These are phyloP conservation scores for Aurifilum marmelostoma DNA, from an alignment of 2,329 filamentous ascomycete genomes.

Conservation along the genomic window DNA sequence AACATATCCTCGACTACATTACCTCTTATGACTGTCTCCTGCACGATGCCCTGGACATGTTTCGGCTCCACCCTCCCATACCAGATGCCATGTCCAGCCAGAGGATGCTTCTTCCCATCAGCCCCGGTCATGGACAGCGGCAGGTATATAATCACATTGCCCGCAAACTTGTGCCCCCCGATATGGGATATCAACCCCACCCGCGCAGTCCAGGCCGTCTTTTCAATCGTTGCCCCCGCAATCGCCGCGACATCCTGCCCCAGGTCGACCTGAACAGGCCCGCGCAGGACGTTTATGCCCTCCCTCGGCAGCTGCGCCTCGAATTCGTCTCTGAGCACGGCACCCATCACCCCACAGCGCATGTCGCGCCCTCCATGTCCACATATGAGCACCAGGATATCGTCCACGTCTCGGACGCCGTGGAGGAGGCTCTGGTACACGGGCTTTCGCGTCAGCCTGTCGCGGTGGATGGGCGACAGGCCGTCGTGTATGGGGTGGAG, in stretches of 20 bases:
- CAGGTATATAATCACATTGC: slow-evolving; percentile 81
- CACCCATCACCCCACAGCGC: slow-evolving; percentile 81
- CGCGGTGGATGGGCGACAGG: slow-evolving; percentile 61
- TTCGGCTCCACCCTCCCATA: slow-evolving; percentile 77
- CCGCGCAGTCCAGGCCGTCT: slow-evolving; percentile 48
- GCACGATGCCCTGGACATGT: slow-evolving; percentile 76
- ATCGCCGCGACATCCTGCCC: slow-evolving; percentile 34
- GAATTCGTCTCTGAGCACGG: slow-evolving; percentile 73
- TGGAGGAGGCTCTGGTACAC: slow-evolving; percentile 56
- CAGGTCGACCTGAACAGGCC: slow-evolving; percentile 46
- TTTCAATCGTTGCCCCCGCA: slow-evolving; percentile 29
- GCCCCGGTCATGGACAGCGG: slow-evolving; percentile 55
- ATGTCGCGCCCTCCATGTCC: slow-evolving; percentile 82
- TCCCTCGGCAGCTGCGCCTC: slow-evolving; percentile 56
- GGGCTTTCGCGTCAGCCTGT: slow-evolving; percentile 54
- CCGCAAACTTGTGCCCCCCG: slow-evolving; percentile 83
- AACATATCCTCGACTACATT: slow-evolving; percentile 72
- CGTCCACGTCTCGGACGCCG: slow-evolving; percentile 63
- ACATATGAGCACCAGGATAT: slow-evolving; percentile 82
- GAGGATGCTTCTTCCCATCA: slow-evolving; percentile 53
- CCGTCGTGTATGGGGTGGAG: slow-evolving; percentile 65
- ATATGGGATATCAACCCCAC: slow-evolving; percentile 78
- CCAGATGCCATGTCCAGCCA: slow-evolving; percentile 77
- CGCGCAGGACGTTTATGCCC: slow-evolving; percentile 54
- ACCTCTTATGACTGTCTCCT: slow-evolving; percentile 69